Conservation (phyloP, 2,329 filamentous ascomycete species). For the Cladosporium sphaerospermum region DNA sequence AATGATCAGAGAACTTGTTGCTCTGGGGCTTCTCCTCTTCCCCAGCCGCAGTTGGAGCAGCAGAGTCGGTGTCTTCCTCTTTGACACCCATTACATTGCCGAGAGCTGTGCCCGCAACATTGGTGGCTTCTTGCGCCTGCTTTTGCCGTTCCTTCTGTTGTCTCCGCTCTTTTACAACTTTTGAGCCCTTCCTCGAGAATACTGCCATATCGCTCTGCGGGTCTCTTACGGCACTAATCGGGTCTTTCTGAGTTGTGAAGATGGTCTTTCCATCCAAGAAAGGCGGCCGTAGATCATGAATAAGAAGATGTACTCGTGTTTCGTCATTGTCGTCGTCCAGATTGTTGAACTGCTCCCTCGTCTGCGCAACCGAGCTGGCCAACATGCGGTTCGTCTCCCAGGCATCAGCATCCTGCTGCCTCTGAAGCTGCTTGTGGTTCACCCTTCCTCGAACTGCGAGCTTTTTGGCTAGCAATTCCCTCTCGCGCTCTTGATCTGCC, state of each 20-base stretch:
- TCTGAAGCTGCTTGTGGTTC: constrained; percentile 70
- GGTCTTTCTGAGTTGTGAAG: constrained; percentile 95
- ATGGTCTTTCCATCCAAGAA: constrained; percentile 92
- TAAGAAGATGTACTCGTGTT: constrained; percentile 80
- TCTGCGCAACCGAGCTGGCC: constrained; percentile 88
- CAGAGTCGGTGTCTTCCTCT: constrained; percentile 83
- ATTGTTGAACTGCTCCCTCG: constrained; percentile 71
- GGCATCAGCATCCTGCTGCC: constrained; percentile 89
- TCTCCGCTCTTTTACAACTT: constrained; percentile 81
- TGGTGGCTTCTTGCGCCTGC: constrained; percentile 92
- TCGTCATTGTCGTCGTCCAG: constrained; percentile 88
- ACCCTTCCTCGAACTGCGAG: constrained; percentile 36
- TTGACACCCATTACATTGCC: constrained; percentile 95
- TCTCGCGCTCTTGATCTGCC: constrained; percentile 70
- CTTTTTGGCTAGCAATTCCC: constrained; percentile 73
- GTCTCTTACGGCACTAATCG: constrained; percentile 85
- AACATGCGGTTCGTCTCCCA: constrained; percentile 99
- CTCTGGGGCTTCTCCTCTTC: constrained; percentile 55
- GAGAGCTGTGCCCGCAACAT: constrained; percentile 80
- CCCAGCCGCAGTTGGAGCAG: constrained; percentile 51
- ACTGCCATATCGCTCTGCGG: constrained; percentile 98
- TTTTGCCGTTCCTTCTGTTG: constrained; percentile 90
- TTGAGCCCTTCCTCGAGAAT: constrained; percentile 91
- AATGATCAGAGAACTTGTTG: constrained; percentile 80
- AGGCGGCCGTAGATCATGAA: constrained; percentile 88